Conservation (phyloP, 1,284 basidiomycete species). For the Meripilus lineatus region DNA sequence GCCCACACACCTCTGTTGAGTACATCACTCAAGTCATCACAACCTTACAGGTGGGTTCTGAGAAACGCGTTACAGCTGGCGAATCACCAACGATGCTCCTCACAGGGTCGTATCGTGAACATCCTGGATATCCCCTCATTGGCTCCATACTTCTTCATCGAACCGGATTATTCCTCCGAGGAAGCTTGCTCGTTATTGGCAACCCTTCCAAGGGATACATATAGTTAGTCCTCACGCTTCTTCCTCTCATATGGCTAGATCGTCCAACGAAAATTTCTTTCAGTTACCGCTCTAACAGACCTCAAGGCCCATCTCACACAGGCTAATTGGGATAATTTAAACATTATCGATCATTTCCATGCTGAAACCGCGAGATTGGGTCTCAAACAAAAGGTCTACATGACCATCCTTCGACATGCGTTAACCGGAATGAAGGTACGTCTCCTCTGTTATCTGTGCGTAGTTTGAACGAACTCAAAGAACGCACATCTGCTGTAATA, state of each 20-base stretch:
- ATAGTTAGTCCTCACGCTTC: slow-evolving; percentile 14
- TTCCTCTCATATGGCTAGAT: no score
- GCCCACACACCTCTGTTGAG: slow-evolving; percentile 43
- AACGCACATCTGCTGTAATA: slow-evolving; percentile 13
- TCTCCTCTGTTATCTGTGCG: background rate
- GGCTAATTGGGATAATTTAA: background rate
- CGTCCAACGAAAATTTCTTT: no score
- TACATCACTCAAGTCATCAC: slow-evolving; percentile 57
- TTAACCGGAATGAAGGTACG: slow-evolving; percentile 77
- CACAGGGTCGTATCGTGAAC: slow-evolving; percentile 64
- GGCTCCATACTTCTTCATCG: slow-evolving; percentile 73
- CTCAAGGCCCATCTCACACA: slow-evolving; percentile 12
- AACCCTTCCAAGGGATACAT: slow-evolving; percentile 26
- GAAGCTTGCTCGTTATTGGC: slow-evolving; percentile 56
- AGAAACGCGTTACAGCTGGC: background rate
- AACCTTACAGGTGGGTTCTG: slow-evolving; percentile 44
- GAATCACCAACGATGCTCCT: no score
- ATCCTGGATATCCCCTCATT: slow-evolving; percentile 62
- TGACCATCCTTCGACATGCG: slow-evolving; percentile 71
- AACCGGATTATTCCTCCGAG: slow-evolving; percentile 51
- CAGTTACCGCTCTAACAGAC: slow-evolving; percentile 12
- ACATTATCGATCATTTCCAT: no score
- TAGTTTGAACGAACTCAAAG: background rate
- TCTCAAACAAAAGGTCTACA: slow-evolving; percentile 50
- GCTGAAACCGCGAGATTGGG: slow-evolving; percentile 29